Evolutionary conservation across 257 asterid species (phyloP).

Genomic region (Ilex aquifolium): DNA sequence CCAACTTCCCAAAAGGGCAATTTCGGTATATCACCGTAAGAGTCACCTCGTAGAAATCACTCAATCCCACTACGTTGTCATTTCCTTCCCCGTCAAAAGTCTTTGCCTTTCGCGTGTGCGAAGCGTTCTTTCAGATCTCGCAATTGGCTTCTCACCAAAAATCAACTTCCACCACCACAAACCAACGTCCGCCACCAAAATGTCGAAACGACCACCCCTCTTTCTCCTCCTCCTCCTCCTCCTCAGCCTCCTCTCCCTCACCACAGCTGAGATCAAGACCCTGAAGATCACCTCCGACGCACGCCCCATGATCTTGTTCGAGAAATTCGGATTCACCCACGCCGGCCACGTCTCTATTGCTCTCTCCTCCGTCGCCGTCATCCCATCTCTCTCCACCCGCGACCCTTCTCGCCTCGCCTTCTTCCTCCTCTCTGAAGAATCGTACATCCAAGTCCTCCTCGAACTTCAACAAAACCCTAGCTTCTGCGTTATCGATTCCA

Average conservation of each 20-base stretch:
- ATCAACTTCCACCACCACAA: too few relatives aligned
- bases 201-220: slow-evolving; percentile 45
- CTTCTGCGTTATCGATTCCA: slow-evolving; percentile 85
- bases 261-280: slow-evolving; percentile 75
- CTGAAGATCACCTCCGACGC: slow-evolving; percentile 59
- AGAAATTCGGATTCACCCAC: slow-evolving; percentile 93
- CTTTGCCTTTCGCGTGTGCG: too few relatives aligned
- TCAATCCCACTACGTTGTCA: too few relatives aligned
- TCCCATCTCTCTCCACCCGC: slow-evolving; percentile 36
- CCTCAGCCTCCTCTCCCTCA: slow-evolving; percentile 22
- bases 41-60: too few relatives aligned
- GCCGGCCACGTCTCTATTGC: slow-evolving; percentile 63
- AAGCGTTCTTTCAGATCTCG: too few relatives aligned
- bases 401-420: slow-evolving; percentile 74
- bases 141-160: too few relatives aligned
- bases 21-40: too few relatives aligned
- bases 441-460: slow-evolving; percentile 68
- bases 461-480: slow-evolving; percentile 50
- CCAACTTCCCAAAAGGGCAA: too few relatives aligned
- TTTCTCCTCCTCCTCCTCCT: slow-evolving; percentile 21
- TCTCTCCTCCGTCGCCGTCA: not conserved
- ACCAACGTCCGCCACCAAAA: slow-evolving; percentile 28
- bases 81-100: too few relatives aligned
- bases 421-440: slow-evolving; percentile 79
- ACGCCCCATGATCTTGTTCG: slow-evolving; percentile 85